Conservation (phyloP, 176 grass and related monocot genomes). For the Zoysia pacifica region DNA sequence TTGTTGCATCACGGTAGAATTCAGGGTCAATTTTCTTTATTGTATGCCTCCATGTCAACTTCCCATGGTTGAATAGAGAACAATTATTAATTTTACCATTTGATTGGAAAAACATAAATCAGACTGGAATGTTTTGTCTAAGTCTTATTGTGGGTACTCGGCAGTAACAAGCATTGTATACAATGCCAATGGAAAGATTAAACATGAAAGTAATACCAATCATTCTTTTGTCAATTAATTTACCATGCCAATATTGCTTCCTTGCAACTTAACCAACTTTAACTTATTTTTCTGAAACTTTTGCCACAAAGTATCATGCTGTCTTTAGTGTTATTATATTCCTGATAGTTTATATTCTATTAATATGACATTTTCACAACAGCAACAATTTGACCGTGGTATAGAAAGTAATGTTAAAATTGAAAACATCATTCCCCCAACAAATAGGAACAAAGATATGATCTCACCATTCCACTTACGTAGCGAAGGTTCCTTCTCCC, state of each 20-base stretch:
- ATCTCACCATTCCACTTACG: constrained; percentile 87
- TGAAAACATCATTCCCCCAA: background rate
- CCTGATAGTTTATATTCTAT: too few species aligned
- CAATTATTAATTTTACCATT: background rate
- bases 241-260: background rate
- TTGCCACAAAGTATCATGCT: too few species aligned
- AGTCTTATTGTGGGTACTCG: background rate
- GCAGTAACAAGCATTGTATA: background rate
- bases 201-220: too few species aligned
- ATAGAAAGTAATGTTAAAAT: too few species aligned
- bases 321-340: too few species aligned
- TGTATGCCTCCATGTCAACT: constrained; percentile 88
- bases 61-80: background rate
- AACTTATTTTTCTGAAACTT: background rate
- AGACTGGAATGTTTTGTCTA: background rate
- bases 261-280: background rate
- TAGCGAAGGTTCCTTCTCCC: constrained; percentile 92
- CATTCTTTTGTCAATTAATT: background rate
- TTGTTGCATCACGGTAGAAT: constrained; percentile 88
- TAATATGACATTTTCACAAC: too few species aligned
- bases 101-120: background rate
- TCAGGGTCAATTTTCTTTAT: constrained; percentile 80
- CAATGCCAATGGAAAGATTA: too few species aligned
- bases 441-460: background rate
- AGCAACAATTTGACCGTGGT: too few species aligned